Percentiles rank a stretch among this genome's conserved stretches.
phyloP scores from a whole-genome alignment of 2,329 filamentous ascomycete genomes.

The Aspergillus ruber region DNA sequence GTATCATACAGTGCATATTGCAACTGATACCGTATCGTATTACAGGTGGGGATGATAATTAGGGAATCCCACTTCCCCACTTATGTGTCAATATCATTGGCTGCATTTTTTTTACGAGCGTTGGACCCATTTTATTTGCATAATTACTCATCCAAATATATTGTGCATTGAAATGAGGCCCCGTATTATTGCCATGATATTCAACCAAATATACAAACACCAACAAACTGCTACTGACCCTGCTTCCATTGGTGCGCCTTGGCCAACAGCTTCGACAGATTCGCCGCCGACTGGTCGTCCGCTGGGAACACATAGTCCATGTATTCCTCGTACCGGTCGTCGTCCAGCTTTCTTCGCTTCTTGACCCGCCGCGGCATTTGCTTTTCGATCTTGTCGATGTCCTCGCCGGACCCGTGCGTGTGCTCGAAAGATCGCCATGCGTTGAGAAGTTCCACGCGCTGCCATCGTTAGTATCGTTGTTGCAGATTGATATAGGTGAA shows the following conservation, averaged over 20 bases:
- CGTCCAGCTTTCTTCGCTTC: constrained; percentile 84
- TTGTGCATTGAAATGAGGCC: not conserved
- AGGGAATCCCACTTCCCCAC: no score
- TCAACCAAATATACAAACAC: not conserved
- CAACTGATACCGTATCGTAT: no score
- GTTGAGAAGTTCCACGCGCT: constrained; percentile 80
- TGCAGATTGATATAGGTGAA: not conserved
- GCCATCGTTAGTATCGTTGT: constrained; percentile 27
- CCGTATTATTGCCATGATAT: no score
- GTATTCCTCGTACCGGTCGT: constrained; percentile 93
- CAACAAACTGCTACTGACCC: constrained; percentile 33
- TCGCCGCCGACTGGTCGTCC: constrained; percentile 80
- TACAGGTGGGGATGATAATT: no score
- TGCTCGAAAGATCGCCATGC: constrained; percentile 91
- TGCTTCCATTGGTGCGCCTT: constrained; percentile 87
- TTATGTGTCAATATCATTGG: no score
- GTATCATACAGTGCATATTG: no score
- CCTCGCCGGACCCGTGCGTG: constrained; percentile 67
- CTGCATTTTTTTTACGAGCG: no score
- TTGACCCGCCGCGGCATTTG: constrained; percentile 93
- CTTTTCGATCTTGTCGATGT: constrained; percentile 76
- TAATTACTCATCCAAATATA: no score
- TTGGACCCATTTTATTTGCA: no score
- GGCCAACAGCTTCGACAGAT: constrained; percentile 74
- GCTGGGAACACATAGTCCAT: constrained; percentile 96